Conservation (phyloP, 257 asterid species). For the Penstemon newberryi region DNA sequence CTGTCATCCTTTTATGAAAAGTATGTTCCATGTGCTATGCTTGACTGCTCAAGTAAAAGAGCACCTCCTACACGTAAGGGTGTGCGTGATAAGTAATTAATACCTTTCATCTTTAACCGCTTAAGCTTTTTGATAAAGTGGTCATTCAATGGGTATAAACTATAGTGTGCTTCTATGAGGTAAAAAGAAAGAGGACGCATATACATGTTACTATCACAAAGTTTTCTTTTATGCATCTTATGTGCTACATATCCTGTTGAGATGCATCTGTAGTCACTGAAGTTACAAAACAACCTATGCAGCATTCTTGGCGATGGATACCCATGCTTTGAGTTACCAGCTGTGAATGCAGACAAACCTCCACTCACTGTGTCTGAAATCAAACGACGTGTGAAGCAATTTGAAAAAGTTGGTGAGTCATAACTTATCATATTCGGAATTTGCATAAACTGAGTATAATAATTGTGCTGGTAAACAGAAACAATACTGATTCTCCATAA, state of each 20-base stretch:
- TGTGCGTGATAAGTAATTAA: no score
- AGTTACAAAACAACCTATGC: constrained; percentile 37
- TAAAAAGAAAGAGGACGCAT: no score
- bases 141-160: no score
- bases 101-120: no score
- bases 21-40: no score
- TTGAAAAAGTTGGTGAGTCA: constrained; percentile 79
- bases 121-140: no score
- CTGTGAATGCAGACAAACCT: constrained; percentile 95
- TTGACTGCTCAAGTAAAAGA: no score
- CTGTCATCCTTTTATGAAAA: no score
- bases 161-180: no score
- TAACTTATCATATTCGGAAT: constrained; percentile 19
- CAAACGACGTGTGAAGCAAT: constrained; percentile 77
- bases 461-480: neutral
- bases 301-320: constrained; percentile 89
- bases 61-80: no score
- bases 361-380: constrained; percentile 71
- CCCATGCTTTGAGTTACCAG: constrained; percentile 94
- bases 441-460: constrained; percentile 19
- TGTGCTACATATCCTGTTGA: constrained; percentile 1
- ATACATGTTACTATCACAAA: no score
- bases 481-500: neutral
- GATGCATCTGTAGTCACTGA: constrained; percentile 16
- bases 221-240: neutral